Evolutionary conservation across 2,329 filamentous ascomycete species (phyloP).

Genomic region (Hysterium pulicare): DNA sequence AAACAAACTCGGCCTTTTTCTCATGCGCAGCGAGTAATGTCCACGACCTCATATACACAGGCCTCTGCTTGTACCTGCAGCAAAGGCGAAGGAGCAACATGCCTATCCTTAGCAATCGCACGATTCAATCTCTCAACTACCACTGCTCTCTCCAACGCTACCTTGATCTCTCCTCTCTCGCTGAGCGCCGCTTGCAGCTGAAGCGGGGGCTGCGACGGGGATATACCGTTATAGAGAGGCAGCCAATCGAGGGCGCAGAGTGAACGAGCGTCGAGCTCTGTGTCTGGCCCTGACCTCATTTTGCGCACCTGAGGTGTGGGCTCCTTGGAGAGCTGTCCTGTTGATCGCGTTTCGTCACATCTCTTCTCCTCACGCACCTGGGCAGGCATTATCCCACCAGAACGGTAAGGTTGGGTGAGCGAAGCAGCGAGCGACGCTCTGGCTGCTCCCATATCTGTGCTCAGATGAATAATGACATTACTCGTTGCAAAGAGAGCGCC

Average conservation of each 20-base stretch:
- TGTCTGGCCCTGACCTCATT: not conserved
- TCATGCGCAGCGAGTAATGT: not conserved
- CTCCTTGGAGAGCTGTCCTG: not conserved
- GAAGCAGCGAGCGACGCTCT: conserved; percentile 1
- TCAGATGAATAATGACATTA: conserved; percentile 11
- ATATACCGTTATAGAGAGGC: not conserved
- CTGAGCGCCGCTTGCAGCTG: not conserved
- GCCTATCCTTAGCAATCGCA: not conserved
- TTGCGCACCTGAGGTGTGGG: not conserved
- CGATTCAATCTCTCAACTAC: not conserved
- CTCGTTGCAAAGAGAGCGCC: conserved; percentile 1
- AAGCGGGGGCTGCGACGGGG: not conserved
- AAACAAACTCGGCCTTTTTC: conserved; percentile 6
- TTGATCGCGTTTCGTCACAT: not conserved
- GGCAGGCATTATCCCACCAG: conserved; percentile 3
- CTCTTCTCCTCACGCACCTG: not conserved
- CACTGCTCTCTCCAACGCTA: not conserved
- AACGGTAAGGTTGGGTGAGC: not conserved
- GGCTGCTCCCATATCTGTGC: conserved; percentile 12
- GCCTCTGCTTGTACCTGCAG: not conserved
- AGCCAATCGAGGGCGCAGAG: not conserved
- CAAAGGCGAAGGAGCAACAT: not conserved
- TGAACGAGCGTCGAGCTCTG: not conserved
- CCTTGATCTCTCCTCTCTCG: not conserved
- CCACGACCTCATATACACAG: not conserved